Percentiles rank a stretch among this genome's conserved stretches.
phyloP scores from a whole-genome alignment of 208 protist species.

The Strigomonas galati region DNA sequence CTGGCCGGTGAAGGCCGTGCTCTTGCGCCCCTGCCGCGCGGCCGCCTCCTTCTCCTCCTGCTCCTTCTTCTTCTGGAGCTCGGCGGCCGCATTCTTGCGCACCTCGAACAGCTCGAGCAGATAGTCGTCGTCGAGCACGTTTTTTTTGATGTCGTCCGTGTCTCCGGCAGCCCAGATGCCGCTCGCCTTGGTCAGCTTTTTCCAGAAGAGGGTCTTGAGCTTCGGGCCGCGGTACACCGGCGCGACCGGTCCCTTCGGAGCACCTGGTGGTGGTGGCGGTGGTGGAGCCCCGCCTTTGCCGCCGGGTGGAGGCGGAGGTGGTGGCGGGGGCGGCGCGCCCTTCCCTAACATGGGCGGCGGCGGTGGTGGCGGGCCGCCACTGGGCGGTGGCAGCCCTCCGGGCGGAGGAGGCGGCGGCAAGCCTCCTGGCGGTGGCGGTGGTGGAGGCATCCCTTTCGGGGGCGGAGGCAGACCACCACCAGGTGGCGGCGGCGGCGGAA shows the following conservation, averaged over 20 bases:
- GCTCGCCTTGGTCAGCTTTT: slow-evolving; percentile 51
- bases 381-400: slow-evolving; percentile 8
- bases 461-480: slow-evolving; percentile 21
- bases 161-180: slow-evolving; percentile 58
- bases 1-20: slow-evolving; percentile 51
- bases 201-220: slow-evolving; percentile 84
- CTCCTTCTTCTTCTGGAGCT: slow-evolving; percentile 14
- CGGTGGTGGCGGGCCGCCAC: slow-evolving; percentile 23
- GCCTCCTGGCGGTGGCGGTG: slow-evolving; percentile 13
- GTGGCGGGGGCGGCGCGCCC: slow-evolving; percentile 31
- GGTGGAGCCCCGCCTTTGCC: slow-evolving; percentile 9
- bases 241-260: slow-evolving; percentile 11
- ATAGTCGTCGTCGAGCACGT: slow-evolving; percentile 57
- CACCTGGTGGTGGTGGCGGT: slow-evolving; percentile 16
- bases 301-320: slow-evolving; percentile 24
- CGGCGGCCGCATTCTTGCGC: slow-evolving; percentile 14
- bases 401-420: slow-evolving; percentile 25
- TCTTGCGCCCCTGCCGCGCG: slow-evolving; percentile 15
- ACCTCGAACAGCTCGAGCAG: slow-evolving; percentile 56
- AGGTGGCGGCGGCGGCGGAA: slow-evolving; percentile 23
- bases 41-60: slow-evolving; percentile 19
- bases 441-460: slow-evolving; percentile 1
- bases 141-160: slow-evolving; percentile 7
- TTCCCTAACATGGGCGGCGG: slow-evolving; percentile 15
- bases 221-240: slow-evolving; percentile 38